phyloP scores from a whole-genome alignment of 2,329 filamentous ascomycete species.

The Biscogniauxia marginata region DNA sequence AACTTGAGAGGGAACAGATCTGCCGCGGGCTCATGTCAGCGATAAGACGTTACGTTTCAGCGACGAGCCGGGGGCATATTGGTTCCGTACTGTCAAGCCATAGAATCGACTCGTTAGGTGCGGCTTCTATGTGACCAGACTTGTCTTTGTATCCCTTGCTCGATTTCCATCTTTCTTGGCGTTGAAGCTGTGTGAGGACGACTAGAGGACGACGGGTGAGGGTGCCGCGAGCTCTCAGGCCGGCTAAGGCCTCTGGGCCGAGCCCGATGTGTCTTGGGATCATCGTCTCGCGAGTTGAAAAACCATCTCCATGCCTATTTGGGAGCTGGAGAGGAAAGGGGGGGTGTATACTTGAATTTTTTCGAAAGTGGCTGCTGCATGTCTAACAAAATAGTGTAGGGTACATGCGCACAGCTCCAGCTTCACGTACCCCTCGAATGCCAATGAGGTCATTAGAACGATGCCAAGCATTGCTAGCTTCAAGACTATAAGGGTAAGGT shows the following conservation, averaged over 20 bases:
- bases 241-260: constrained; percentile 35
- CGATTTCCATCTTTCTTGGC: constrained; percentile 17
- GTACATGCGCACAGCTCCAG: too few species aligned
- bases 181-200: constrained; percentile 15
- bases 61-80: constrained; percentile 5
- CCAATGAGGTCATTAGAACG: constrained; percentile 21
- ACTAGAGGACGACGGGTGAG: constrained; percentile 12
- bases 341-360: too few species aligned
- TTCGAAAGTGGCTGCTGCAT: too few species aligned
- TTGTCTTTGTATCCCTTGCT: constrained; percentile 60
- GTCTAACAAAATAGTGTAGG: neutral
- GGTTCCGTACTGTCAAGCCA: constrained; percentile 80
- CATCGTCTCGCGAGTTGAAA: constrained; percentile 26
- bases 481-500: too few species aligned
- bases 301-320: constrained; percentile 18
- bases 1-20: constrained; percentile 83
- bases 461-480: constrained; percentile 7
- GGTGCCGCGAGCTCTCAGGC: constrained; percentile 27
- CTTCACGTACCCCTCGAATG: too few species aligned
- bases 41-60: neutral
- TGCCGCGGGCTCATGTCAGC: constrained; percentile 33
- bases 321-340: constrained; percentile 4
- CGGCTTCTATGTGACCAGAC: constrained; percentile 77
- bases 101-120: constrained; percentile 74
- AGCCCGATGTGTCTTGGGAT: constrained; percentile 32